Evolutionary conservation across 345 rosid genomes (phyloP).

Genomic region (Aethionema arabicum): DNA sequence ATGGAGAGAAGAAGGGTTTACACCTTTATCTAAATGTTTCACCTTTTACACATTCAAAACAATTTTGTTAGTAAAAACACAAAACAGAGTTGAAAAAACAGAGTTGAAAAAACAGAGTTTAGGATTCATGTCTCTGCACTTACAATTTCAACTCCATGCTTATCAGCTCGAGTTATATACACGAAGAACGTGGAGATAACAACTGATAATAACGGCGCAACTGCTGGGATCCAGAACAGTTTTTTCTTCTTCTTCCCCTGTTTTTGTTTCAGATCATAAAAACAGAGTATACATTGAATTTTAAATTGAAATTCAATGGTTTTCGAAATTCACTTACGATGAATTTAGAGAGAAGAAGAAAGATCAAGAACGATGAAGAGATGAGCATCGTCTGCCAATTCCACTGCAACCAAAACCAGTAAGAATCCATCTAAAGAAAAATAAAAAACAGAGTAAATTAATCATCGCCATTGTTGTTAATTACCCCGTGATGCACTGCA

Average conservation of each 20-base stretch:
- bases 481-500: slow-evolving; percentile 40
- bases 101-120: neutral
- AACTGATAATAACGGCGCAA: slow-evolving; percentile 78
- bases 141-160: slow-evolving; percentile 80
- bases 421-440: neutral
- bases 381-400: slow-evolving; percentile 87
- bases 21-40: slow-evolving; percentile 67
- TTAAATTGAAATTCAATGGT: slow-evolving; percentile 12
- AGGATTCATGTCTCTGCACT: slow-evolving; percentile 20
- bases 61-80: neutral
- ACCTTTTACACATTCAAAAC: slow-evolving; percentile 50
- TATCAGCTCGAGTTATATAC: slow-evolving; percentile 72
- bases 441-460: slow-evolving; percentile 1
- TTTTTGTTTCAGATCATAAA: neutral
- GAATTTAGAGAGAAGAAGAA: slow-evolving; percentile 69
- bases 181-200: slow-evolving; percentile 75
- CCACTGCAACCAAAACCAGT: slow-evolving; percentile 60
- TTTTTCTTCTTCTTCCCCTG: slow-evolving; percentile 86
- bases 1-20: slow-evolving; percentile 68
- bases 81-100: neutral
- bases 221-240: slow-evolving; percentile 84
- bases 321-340: slow-evolving; percentile 46
- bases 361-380: slow-evolving; percentile 61
- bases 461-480: neutral
- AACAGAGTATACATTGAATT: too few species aligned